Evolutionary conservation across 2,329 filamentous ascomycete genomes (phyloP), one percentile per base, ranked within the genome.

Genomic region (Diaporthe sp.): DNA sequence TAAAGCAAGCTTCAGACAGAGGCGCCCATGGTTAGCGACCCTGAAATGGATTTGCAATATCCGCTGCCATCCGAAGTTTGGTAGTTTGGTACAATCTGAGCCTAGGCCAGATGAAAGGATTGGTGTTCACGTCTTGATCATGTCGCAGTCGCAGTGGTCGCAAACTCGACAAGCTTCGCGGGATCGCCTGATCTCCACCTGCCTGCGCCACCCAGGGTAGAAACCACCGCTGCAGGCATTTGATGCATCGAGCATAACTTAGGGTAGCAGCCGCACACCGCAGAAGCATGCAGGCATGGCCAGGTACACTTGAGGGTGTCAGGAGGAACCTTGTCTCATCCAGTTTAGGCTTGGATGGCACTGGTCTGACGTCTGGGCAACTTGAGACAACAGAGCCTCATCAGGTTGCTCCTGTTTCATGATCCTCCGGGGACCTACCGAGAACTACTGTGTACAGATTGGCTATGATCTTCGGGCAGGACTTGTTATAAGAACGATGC

Each of bases 341-440:
- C 47, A 25, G 8, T 40, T 40, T 25, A 71, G 30, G 45, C 28
- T 66, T 54, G 57, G 47, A 64, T 60, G 69, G 40, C 42, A 54
- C 25, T 45, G 28, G 55, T 66, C 28, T 74, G 66, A 70, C 72
- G 28, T 60, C 52, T 71, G 52, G 54, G 38, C 66, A 54, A 71
- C 67, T 42, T 71, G 72, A 74, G 66, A 74, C 72, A 71, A 30
- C 67, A 71, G 67, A 66, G 72, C 66, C 72, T 71, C 66, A 74
- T 52, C 45, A 12, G 38, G 25, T 47, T 55, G 50, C 57, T 74
- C 55, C 52, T 74, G 66, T 52, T 38, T 30, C 33, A 45, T 38
- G 57, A 71, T 74, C 35, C 57, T 22, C 28, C 57, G 40, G 40
- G 38, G 22, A 30, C 15, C 38, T 40, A 33, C 45, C 45, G 45